Conservation (phyloP, 169 alveolate genomes). For the Plasmodium inui region DNA sequence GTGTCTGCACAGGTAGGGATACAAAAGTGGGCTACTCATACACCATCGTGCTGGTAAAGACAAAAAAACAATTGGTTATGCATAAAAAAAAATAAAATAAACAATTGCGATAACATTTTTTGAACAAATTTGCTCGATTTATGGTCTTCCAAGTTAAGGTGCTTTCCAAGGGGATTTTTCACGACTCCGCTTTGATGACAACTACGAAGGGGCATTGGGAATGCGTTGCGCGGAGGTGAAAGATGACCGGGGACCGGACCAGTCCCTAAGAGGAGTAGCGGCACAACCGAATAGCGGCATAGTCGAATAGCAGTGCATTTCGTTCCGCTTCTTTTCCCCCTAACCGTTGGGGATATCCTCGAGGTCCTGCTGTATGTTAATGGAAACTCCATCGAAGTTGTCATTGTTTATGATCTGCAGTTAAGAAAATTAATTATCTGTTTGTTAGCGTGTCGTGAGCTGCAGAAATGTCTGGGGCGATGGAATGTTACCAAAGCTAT, state of each 20-base stretch:
- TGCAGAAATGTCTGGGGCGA: neutral
- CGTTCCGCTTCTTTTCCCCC: neutral
- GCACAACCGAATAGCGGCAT: neutral
- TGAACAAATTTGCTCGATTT: neutral
- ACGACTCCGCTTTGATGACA: slow-evolving; percentile 44
- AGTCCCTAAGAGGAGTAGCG: neutral
- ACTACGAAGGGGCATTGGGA: slow-evolving; percentile 12
- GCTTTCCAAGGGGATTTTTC: neutral
- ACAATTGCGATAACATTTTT: slow-evolving; percentile 1
- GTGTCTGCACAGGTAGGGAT: neutral
- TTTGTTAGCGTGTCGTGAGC: neutral
- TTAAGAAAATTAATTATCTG: neutral
- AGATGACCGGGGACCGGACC: neutral
- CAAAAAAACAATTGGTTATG: neutral
- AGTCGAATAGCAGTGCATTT: neutral
- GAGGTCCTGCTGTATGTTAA: slow-evolving; percentile 51
- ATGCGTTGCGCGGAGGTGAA: neutral
- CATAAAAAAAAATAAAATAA: slow-evolving; percentile 11
- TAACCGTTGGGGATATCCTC: slow-evolving; percentile 61
- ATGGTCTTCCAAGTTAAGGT: neutral
- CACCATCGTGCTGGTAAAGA: neutral
- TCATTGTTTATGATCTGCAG: slow-evolving; percentile 42
- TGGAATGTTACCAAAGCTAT: neutral
- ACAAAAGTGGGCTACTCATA: neutral
- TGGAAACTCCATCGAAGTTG: slow-evolving; percentile 59